Percentiles rank a stretch among this genome's conserved stretches.
These are phyloP conservation scores for Setomelanomma holmii DNA, from an alignment of 2,329 filamentous ascomycete species.

Conservation along the genomic window DNA sequence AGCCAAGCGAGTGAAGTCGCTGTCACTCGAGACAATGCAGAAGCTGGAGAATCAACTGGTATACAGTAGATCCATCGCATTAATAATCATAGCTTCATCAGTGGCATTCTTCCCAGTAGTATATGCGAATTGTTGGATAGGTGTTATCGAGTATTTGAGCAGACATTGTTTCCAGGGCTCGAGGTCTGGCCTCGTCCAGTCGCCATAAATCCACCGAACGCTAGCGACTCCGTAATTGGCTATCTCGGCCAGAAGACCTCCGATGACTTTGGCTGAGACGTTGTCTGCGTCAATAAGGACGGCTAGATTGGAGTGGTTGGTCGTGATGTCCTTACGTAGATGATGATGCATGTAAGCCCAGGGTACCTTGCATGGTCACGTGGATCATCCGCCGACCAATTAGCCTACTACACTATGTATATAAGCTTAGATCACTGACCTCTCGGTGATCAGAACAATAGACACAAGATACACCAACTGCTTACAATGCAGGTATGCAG, in stretches of 20 bases:
- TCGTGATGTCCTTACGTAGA: background rate
- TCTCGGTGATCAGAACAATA: too few relatives aligned
- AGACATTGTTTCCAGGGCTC: slow-evolving; percentile 19
- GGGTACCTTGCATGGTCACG: too few relatives aligned
- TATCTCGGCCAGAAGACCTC: slow-evolving; percentile 38
- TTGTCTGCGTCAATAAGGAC: slow-evolving; percentile 29
- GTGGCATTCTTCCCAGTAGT: slow-evolving; percentile 42
- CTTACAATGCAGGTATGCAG: too few relatives aligned
- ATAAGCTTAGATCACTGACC: too few relatives aligned
- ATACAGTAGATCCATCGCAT: slow-evolving; percentile 47
- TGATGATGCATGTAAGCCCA: background rate
- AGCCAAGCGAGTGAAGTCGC: slow-evolving; percentile 46
- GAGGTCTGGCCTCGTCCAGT: slow-evolving; percentile 17
- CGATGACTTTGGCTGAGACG: slow-evolving; percentile 29
- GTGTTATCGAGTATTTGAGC: slow-evolving; percentile 29
- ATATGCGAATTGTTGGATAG: slow-evolving; percentile 41
- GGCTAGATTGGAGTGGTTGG: background rate
- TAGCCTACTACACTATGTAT: too few relatives aligned
- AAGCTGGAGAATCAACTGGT: slow-evolving; percentile 43
- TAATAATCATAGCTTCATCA: slow-evolving; percentile 45
- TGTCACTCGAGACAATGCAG: slow-evolving; percentile 46
- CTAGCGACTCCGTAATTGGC: slow-evolving; percentile 34
- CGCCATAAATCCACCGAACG: slow-evolving; percentile 4
- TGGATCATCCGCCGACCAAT: too few relatives aligned
- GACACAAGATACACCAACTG: too few relatives aligned